Conservation (phyloP, 768 basidiomycete genomes). For the Termitomyces sp. region DNA sequence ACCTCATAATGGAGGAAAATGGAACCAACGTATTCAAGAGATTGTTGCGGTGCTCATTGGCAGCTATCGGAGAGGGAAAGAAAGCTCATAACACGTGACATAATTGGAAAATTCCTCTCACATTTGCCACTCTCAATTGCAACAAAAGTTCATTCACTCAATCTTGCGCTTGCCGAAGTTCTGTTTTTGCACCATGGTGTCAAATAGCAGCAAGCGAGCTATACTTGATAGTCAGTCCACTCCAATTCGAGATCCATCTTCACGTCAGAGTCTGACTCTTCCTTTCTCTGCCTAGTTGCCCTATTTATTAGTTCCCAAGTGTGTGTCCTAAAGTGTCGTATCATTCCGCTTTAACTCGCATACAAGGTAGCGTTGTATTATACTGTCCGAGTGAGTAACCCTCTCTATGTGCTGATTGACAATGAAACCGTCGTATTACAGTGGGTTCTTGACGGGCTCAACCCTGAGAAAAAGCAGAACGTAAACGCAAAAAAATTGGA, state of each 20-base stretch:
- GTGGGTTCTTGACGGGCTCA: constrained; percentile 62
- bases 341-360: constrained; percentile 16
- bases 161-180: background rate
- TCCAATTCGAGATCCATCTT: background rate
- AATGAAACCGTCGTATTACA: constrained; percentile 18
- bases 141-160: background rate
- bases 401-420: background rate
- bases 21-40: too few species aligned
- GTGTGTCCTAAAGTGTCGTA: constrained; percentile 17
- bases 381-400: constrained; percentile 54
- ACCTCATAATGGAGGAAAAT: too few species aligned
- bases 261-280: constrained; percentile 2
- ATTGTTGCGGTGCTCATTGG: too few species aligned
- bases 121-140: too few species aligned
- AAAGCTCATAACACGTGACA: too few species aligned
- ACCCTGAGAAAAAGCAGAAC: constrained; percentile 50
- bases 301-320: constrained; percentile 47
- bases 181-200: constrained; percentile 6
- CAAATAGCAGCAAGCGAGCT: constrained; percentile 14
- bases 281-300: constrained; percentile 32
- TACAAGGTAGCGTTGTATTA: constrained; percentile 75
- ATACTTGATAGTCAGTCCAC: constrained; percentile 15
- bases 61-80: too few species aligned
- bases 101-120: background rate
- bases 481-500: constrained; percentile 67